Evolutionary conservation across 805 yeast species (phyloP), one percentile per base, ranked within the genome.

Genomic region (Dipodascus geniculatus): DNA sequence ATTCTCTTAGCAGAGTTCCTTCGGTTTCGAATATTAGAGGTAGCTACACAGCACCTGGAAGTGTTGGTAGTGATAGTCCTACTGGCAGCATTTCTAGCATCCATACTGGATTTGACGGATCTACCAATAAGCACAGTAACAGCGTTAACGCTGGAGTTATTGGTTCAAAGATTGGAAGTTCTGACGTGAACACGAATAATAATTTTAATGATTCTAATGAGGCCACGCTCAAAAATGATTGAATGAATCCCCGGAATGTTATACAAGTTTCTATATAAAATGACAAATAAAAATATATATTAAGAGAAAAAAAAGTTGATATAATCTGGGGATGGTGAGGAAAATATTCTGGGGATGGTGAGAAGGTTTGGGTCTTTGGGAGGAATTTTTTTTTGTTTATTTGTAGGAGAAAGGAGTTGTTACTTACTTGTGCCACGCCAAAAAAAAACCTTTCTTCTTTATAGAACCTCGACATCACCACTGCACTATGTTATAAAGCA

Each of bases 121-220:
- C 44, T 38, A 38, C 44, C 14, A n/a, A 14, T 38, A 17, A 17
- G 8, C 17, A 38, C 20, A 14, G 17, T 14, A 57, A 55, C 31
- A 47, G 51, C 22, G 48, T 48, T 16, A 22, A 48, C 9, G 60
- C 61, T 4, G 63, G 63, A 8, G 63, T 60, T 22, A 60, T 60
- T 53, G 63, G 63, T 23, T 60, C 62, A 38, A 58, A 58, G 53
- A 33, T 49, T 33, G 53, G 51, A 49, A 54, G 48, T 20, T 31
- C 48, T 48, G 57, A 56, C 49, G 61, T 50, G 55, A 57, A 53
- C 53, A 54, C 56, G 57, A 57, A 51, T 56, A 49, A 48, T 57
- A 55, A 57, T 51, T 57, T 54, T 48, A 55, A 57, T 51, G 60
- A 57, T 51, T 57, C 57, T 53, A 56, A 56, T 49, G 56, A 56